Evolutionary conservation across 176 grass and related monocot species (phyloP).

Genomic region (Olyra latifolia): DNA sequence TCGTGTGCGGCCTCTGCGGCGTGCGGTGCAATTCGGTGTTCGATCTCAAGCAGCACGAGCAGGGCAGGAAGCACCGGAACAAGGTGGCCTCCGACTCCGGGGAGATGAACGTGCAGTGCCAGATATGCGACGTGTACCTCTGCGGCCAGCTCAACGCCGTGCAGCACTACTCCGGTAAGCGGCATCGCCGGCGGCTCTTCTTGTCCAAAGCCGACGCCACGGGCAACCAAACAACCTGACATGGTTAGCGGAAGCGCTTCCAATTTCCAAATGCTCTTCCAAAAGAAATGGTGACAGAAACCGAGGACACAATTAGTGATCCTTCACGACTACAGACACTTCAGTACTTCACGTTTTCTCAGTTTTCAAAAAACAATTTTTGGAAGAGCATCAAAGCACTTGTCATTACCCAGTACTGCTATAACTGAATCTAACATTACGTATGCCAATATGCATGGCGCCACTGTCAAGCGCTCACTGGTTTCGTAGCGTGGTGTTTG

Average conservation of each 20-base stretch:
- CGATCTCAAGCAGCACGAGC: constrained; percentile 41
- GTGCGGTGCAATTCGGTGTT: constrained; percentile 35
- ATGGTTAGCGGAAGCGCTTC: background rate
- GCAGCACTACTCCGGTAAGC: constrained; percentile 46
- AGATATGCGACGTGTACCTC: constrained; percentile 40
- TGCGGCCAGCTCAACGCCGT: constrained; percentile 21
- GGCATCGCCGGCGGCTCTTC: constrained; percentile 18
- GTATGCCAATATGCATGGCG: too few species aligned
- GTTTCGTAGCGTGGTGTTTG: background rate
- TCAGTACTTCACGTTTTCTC: background rate
- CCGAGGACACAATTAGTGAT: background rate
- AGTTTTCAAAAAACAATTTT: too few species aligned
- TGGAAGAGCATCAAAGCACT: background rate
- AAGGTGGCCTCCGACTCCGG: constrained; percentile 32
- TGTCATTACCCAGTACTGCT: background rate
- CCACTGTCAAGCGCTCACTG: background rate
- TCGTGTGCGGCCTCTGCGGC: constrained; percentile 28
- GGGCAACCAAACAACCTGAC: constrained; percentile 16
- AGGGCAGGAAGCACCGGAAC: constrained; percentile 43
- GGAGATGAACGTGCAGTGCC: constrained; percentile 34
- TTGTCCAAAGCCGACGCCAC: background rate
- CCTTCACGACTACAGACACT: too few species aligned
- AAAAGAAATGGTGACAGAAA: background rate
- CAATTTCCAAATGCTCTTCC: background rate
- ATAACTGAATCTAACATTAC: background rate